Conservation (phyloP, 2,329 filamentous ascomycete genomes). For the Cladosporium phlei region DNA sequence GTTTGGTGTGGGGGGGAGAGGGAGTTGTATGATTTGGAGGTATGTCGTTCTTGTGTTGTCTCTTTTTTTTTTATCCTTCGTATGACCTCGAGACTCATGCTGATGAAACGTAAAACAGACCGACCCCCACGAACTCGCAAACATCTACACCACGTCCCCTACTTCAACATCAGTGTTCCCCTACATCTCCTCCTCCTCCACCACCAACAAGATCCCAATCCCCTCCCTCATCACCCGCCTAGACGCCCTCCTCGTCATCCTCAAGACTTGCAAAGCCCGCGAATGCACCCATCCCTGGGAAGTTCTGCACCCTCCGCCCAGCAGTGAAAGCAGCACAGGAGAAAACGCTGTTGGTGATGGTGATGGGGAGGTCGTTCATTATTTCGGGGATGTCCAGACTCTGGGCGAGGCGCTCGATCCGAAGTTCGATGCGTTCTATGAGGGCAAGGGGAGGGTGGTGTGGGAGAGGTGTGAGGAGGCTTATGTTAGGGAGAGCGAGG, state of each 20-base stretch:
- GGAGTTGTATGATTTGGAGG: constrained; percentile 55
- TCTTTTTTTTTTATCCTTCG: too few relatives aligned
- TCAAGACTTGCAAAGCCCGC: constrained; percentile 31
- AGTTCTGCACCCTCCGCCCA: constrained; percentile 24
- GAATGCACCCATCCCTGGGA: constrained; percentile 31
- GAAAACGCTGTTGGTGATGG: too few relatives aligned
- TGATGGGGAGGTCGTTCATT: too few relatives aligned
- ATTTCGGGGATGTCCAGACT: too few relatives aligned
- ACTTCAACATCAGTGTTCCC: too few relatives aligned
- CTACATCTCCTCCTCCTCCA: constrained; percentile 7
- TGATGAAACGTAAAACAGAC: background rate
- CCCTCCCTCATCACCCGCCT: constrained; percentile 23
- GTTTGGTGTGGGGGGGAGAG: constrained; percentile 66
- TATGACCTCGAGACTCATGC: background rate
- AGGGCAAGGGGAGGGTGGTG: too few relatives aligned
- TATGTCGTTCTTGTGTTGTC: too few relatives aligned
- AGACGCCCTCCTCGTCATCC: constrained; percentile 32
- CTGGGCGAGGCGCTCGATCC: constrained; percentile 26
- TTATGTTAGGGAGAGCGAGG: too few relatives aligned
- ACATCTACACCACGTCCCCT: constrained; percentile 22
- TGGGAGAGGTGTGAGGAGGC: too few relatives aligned
- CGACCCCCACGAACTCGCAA: constrained; percentile 20
- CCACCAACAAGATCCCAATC: too few relatives aligned
- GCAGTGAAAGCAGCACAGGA: constrained; percentile 17
- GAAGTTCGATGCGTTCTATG: constrained; percentile 31